These are phyloP conservation scores for Trichothecium roseum DNA, from an alignment of 2,329 filamentous ascomycete species.

Conservation along the genomic window DNA sequence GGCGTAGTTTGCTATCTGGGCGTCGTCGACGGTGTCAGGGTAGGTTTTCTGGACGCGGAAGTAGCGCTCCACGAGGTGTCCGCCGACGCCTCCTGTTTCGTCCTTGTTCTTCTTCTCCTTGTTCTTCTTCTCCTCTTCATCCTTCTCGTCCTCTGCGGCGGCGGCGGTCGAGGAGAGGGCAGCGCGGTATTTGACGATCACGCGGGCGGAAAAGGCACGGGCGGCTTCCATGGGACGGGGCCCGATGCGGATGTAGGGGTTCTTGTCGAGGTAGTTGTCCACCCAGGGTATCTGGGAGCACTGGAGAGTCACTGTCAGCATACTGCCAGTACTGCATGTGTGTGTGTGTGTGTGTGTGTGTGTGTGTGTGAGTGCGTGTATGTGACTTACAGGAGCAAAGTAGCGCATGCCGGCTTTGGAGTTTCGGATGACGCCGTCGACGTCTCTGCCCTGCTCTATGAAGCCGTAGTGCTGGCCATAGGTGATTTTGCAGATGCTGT, in stretches of 20 bases:
- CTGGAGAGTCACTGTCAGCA: too few species aligned
- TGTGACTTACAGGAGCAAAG: too few species aligned
- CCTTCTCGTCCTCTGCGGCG: conserved; percentile 14
- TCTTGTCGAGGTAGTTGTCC: conserved; percentile 62
- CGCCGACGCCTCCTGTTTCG: conserved; percentile 11
- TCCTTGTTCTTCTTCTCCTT: conserved; percentile 25
- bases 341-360: too few species aligned
- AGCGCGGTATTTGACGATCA: too few species aligned
- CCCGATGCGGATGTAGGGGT: conserved; percentile 54
- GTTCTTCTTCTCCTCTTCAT: conserved; percentile 14
- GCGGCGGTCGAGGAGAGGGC: conserved; percentile 11
- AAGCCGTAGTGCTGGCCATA: not conserved
- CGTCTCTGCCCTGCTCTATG: not conserved
- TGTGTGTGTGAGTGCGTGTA: too few species aligned
- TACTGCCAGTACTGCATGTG: too few species aligned
- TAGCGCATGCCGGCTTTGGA: too few species aligned
- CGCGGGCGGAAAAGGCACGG: conserved; percentile 14
- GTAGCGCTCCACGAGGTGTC: conserved; percentile 44
- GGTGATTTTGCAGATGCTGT: too few species aligned
- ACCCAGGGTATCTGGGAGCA: conserved; percentile 56
- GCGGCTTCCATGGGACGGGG: conserved; percentile 19
- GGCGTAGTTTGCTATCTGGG: conserved; percentile 21
- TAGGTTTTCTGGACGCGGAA: conserved; percentile 20
- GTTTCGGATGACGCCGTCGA: too few species aligned
- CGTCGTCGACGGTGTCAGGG: conserved; percentile 24